Evolutionary conservation across 2,329 filamentous ascomycete genomes (phyloP), one percentile per base, ranked within the genome.

Genomic region (Bipolaris bicolor): DNA sequence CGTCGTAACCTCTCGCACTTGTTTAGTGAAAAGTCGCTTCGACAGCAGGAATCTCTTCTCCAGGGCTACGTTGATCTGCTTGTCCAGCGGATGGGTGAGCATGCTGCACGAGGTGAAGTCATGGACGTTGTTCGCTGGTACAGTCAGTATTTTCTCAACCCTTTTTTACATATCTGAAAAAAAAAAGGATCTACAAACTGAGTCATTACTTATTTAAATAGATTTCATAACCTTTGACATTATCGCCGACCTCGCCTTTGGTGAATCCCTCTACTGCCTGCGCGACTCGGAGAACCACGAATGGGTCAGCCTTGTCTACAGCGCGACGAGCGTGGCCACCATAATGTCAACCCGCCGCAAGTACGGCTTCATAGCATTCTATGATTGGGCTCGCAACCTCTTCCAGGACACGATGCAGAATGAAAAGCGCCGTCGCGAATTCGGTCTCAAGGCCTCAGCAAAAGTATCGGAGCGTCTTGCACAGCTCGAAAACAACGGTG

Each of bases 21-120:
- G 2, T 81, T 82, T 58, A 76, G 72, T 22, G 78, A 79, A 40
- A 76, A 76, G 48, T 78, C 77, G 0, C 60, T 82, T 18, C 67
- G 69, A 3, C 67, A 74, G 16, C 80, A 82, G 57, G 77, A 80
- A 57, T 52, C 63, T 3, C 61, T 80, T 0, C 62, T 81, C 9
- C 72, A 76, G 40, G 57, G 61, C 7, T 78, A 80, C 50, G 76
- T 77, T 18, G 73, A 79, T 52, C 67, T 79, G 15, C 64, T 80
- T 1, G 60, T 79, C n/a, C 58, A 71, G 31, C 64, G 73, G 1
- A 63, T 81, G 9, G 24, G 56, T 11, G 70, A 73, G 33, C 54
- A 65, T 15, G 54, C 60, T 1, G 36, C 60, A 1, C 48, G 63
- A 16, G 58, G 51, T 6, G 34, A 50, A 1, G 9, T 47, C 3